These are phyloP conservation scores for Ramularia endophylla DNA, from an alignment of 2,329 filamentous ascomycete genomes.

Conservation along the genomic window DNA sequence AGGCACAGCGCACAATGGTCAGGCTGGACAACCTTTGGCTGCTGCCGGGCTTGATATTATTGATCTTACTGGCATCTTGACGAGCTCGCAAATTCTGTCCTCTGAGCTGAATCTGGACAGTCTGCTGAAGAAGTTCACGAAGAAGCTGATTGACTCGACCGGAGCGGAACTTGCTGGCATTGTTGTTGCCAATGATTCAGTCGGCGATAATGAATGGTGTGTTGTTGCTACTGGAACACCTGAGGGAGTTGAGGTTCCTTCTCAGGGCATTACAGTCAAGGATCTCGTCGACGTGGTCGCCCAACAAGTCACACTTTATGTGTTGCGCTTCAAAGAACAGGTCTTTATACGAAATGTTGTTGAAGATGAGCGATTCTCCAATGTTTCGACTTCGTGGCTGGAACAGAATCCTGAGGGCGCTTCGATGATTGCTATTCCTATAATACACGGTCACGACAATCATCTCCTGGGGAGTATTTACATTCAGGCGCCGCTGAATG, in stretches of 20 bases:
- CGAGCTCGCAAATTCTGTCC: slow-evolving; percentile 73
- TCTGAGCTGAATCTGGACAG: slow-evolving; percentile 71
- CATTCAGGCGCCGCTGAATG: slow-evolving; percentile 66
- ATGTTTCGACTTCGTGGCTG: slow-evolving; percentile 64
- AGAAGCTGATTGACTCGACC: slow-evolving; percentile 73
- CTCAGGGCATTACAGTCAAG: slow-evolving; percentile 58
- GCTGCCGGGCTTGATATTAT: slow-evolving; percentile 70
- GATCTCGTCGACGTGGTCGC: slow-evolving; percentile 62
- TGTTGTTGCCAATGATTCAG: slow-evolving; percentile 59
- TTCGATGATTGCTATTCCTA: slow-evolving; percentile 74
- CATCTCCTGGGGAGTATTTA: slow-evolving; percentile 69
- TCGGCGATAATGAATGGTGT: slow-evolving; percentile 57
- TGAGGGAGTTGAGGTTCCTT: slow-evolving; percentile 63
- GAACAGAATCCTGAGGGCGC: slow-evolving; percentile 63
- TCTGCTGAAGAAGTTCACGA: slow-evolving; percentile 72
- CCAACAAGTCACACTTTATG: slow-evolving; percentile 70
- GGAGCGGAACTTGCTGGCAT: slow-evolving; percentile 69
- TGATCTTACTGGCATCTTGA: slow-evolving; percentile 70
- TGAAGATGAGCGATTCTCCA: slow-evolving; percentile 71
- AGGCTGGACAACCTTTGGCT: slow-evolving; percentile 29
- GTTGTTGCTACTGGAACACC: slow-evolving; percentile 69
- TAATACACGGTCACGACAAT: slow-evolving; percentile 61
- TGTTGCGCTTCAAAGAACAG: slow-evolving; percentile 67
- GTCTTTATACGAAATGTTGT: slow-evolving; percentile 70
- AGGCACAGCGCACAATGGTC: slow-evolving; percentile 13